A percentile compares a stretch with the other conserved stretches of the same genome.
Conservation (phyloP, 169 alveolate species). For the Plasmodium adleri region DNA sequence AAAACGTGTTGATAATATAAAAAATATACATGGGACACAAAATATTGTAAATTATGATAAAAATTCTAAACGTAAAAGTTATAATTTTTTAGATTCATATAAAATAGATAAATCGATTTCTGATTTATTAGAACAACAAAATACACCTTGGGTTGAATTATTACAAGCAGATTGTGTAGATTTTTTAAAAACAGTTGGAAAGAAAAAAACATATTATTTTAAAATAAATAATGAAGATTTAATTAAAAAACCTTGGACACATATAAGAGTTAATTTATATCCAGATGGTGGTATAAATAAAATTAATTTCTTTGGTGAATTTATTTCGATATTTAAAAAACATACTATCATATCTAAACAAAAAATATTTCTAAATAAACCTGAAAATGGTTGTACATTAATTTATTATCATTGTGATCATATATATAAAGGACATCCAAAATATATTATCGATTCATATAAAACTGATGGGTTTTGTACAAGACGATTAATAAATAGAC, state of each 20-base stretch:
- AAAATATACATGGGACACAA: no score
- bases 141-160: slow-evolving; percentile 76
- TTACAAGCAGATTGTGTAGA: slow-evolving; percentile 76
- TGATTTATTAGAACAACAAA: slow-evolving; percentile 61
- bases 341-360: slow-evolving; percentile 72
- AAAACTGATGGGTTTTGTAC: slow-evolving; percentile 62
- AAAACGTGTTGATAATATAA: no score
- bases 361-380: slow-evolving; percentile 66
- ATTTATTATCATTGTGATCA: slow-evolving; percentile 63
- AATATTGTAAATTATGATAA: slow-evolving; percentile 19
- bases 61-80: slow-evolving; percentile 30
- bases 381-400: slow-evolving; percentile 75
- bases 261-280: slow-evolving; percentile 67
- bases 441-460: slow-evolving; percentile 52
- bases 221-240: slow-evolving; percentile 42
- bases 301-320: slow-evolving; percentile 66
- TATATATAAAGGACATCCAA: slow-evolving; percentile 68
- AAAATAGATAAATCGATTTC: slow-evolving; percentile 73
- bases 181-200: slow-evolving; percentile 30
- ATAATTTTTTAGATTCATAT: slow-evolving; percentile 69
- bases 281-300: slow-evolving; percentile 76
- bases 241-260: slow-evolving; percentile 70
- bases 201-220: slow-evolving; percentile 65
- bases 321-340: slow-evolving; percentile 63
- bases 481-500: slow-evolving; percentile 58